Percentiles rank a stretch among this genome's conserved stretches.
Conservation (phyloP, 352 stramenopile species). For the Phytophthora chlamydospora region DNA sequence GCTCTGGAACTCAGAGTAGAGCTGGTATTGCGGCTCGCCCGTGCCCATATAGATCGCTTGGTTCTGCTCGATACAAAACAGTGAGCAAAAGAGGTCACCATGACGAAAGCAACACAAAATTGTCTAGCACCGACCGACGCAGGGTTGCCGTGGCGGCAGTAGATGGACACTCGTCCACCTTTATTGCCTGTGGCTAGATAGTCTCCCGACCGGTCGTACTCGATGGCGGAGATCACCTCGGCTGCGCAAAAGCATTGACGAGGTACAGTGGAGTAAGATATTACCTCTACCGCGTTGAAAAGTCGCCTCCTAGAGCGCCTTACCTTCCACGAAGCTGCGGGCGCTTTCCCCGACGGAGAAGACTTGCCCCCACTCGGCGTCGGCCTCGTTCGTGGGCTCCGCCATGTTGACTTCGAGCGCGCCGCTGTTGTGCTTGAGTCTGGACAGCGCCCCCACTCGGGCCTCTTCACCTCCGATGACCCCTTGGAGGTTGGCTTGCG, state of each 20-base stretch:
- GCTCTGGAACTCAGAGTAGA: constrained; percentile 96
- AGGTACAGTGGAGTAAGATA: constrained; percentile 2
- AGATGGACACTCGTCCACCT: constrained; percentile 92
- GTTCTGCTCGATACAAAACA: constrained; percentile 21
- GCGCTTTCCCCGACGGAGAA: constrained; percentile 60
- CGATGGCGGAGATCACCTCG: constrained; percentile 95
- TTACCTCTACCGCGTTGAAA: not conserved
- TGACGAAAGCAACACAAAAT: not conserved
- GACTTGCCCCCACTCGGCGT: constrained; percentile 54
- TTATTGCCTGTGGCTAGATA: constrained; percentile 95
- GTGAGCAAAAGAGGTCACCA: not conserved
- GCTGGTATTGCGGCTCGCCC: constrained; percentile 52
- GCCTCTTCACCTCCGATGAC: constrained; percentile 19
- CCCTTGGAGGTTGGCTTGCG: constrained; percentile 28
- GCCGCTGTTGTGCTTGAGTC: constrained; percentile 28
- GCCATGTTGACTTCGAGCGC: constrained; percentile 34
- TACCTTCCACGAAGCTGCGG: constrained; percentile 73
- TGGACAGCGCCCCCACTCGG: constrained; percentile 14
- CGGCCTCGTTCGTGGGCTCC: constrained; percentile 29
- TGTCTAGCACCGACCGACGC: constrained; percentile 19
- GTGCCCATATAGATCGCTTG: constrained; percentile 39
- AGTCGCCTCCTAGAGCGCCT: not conserved
- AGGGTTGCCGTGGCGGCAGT: constrained; percentile 59
- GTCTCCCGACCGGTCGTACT: constrained; percentile 92
- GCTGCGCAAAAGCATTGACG: constrained; percentile 45